Percentiles rank a stretch among this genome's conserved stretches.
These are phyloP conservation scores for Bacterosira constricta DNA, from an alignment of 108 stramenopile genomes.

Conservation along the genomic window DNA sequence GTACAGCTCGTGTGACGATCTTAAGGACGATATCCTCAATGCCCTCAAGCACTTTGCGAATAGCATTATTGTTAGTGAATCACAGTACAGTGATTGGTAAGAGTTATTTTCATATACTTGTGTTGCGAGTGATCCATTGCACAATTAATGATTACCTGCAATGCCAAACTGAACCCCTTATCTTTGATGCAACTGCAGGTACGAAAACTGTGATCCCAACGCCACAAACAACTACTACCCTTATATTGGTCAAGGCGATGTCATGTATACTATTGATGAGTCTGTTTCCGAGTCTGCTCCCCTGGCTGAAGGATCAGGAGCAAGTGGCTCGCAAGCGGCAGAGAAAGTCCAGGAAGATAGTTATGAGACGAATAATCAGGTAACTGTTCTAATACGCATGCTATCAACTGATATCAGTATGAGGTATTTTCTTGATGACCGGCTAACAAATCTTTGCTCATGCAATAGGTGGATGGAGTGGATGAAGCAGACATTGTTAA, in stretches of 20 bases:
- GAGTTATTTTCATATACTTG: not conserved
- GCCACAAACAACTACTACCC: conserved; percentile 11
- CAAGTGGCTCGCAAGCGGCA: not conserved
- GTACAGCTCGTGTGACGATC: conserved; percentile 39
- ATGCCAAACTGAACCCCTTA: not conserved
- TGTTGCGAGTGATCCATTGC: not conserved
- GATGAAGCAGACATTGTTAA: conserved; percentile 59
- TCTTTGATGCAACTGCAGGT: conserved; percentile 5
- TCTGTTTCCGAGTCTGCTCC: not conserved
- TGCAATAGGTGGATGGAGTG: conserved; percentile 40
- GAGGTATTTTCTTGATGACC: not conserved
- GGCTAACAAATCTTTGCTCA: not conserved
- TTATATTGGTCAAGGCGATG: not conserved
- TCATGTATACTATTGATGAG: not conserved
- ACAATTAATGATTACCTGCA: not conserved
- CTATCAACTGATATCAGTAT: not conserved
- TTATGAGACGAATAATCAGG: conserved; percentile 52
- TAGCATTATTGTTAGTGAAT: conserved; percentile 33
- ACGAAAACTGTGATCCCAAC: conserved; percentile 30
- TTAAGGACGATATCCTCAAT: conserved; percentile 42
- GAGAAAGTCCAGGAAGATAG: conserved; percentile 34
- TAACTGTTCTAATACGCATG: too few species aligned
- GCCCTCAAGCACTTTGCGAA: conserved; percentile 50
- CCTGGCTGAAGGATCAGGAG: not conserved
- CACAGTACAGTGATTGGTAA: not conserved